Evolutionary conservation across 345 rosid genomes (phyloP).

Genomic region (Hirschfeldia incana): DNA sequence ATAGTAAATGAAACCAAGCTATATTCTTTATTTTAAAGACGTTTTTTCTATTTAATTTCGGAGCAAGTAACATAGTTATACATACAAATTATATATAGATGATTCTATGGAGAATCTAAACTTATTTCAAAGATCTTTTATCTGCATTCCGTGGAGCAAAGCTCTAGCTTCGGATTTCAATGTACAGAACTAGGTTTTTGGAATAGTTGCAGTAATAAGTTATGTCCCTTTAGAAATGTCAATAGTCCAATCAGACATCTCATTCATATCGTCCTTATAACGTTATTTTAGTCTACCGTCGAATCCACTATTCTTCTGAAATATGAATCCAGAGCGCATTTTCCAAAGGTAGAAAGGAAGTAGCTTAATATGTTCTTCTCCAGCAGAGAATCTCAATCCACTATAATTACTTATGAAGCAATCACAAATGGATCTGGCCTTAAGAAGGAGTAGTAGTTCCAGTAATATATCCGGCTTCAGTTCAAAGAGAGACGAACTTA

Average conservation of each 20-base stretch:
- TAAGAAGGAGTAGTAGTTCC: background rate
- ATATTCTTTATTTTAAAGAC: background rate
- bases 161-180: too few species aligned
- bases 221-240: too few species aligned
- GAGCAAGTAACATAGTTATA: background rate
- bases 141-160: too few species aligned
- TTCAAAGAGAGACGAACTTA: background rate
- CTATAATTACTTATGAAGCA: background rate
- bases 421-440: background rate
- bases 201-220: too few species aligned
- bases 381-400: background rate
- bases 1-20: background rate
- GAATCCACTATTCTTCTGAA: background rate
- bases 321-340: background rate
- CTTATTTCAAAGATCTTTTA: too few species aligned
- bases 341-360: background rate
- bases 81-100: background rate
- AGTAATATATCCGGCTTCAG: background rate
- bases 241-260: too few species aligned
- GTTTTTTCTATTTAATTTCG: background rate
- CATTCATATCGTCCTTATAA: too few species aligned
- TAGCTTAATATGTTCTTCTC: background rate
- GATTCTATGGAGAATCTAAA: background rate
- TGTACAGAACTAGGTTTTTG: too few species aligned
- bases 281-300: too few species aligned